Conservation (phyloP, 192 early-diverging fungal genomes). For the Coemansia sp. region DNA sequence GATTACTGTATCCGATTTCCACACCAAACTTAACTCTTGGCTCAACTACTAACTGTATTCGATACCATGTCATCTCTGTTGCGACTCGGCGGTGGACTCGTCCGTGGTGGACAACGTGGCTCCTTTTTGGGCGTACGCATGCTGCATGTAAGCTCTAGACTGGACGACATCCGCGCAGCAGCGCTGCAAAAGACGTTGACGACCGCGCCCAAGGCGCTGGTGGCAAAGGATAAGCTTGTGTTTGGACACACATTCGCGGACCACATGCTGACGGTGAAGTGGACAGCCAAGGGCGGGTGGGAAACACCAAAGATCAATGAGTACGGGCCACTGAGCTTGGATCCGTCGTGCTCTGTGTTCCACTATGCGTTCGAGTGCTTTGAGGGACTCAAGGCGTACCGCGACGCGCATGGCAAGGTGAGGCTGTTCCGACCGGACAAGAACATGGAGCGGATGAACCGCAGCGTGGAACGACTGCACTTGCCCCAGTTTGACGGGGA, state of each 20-base stretch:
- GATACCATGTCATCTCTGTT: conserved; percentile 1
- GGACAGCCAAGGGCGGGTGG: conserved; percentile 74
- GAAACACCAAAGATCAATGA: conserved; percentile 72
- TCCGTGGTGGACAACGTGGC: not conserved
- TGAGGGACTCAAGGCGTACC: conserved; percentile 92
- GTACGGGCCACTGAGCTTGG: conserved; percentile 75
- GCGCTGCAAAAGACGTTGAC: conserved; percentile 19
- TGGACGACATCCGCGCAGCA: conserved; percentile 1
- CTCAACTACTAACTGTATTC: not conserved
- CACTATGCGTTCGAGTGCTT: conserved; percentile 96
- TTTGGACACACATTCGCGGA: conserved; percentile 91
- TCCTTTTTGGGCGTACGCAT: not conserved
- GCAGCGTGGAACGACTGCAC: conserved; percentile 75
- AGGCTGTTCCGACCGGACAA: conserved; percentile 95
- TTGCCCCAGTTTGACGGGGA: conserved; percentile 80
- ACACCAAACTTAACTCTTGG: too few relatives aligned
- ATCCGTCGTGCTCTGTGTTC: conserved; percentile 87
- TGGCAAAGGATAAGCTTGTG: conserved; percentile 67
- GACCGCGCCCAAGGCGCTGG: conserved; percentile 57
- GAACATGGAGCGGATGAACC: conserved; percentile 92
- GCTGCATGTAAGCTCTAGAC: conserved; percentile 1
- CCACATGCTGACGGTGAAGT: conserved; percentile 89
- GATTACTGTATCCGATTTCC: conserved; percentile 9
- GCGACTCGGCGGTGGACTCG: conserved; percentile 1
- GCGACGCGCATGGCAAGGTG: conserved; percentile 83